phyloP scores from a whole-genome alignment of 305 asterid genomes.

The Fraxinus nigra region DNA sequence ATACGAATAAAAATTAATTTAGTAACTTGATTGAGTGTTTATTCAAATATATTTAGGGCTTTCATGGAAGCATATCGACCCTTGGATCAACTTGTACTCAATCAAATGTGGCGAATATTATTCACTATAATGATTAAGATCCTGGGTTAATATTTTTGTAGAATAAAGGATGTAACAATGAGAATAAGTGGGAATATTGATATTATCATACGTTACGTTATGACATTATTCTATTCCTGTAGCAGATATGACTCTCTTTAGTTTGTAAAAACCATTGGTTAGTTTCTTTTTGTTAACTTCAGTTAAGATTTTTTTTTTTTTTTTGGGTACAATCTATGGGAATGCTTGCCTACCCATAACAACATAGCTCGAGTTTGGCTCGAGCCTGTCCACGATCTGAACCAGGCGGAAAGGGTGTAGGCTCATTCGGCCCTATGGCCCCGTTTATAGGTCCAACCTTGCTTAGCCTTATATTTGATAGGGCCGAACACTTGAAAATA shows the following conservation, averaged over 20 bases:
- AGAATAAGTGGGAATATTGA: conserved; percentile 34
- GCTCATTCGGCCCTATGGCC: too few relatives aligned
- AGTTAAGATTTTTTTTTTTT: too few relatives aligned
- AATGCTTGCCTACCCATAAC: too few relatives aligned
- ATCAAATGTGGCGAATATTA: conserved; percentile 26
- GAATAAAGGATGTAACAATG: conserved; percentile 35
- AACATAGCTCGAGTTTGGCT: too few relatives aligned
- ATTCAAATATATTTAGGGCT: conserved; percentile 30
- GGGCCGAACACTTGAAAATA: neutral
- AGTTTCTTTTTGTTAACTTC: too few relatives aligned
- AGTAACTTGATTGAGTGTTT: conserved; percentile 17
- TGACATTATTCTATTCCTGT: too few relatives aligned
- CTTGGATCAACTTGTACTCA: conserved; percentile 26
- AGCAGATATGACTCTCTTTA: too few relatives aligned
- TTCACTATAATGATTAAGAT: conserved; percentile 3
- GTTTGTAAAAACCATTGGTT: too few relatives aligned
- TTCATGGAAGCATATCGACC: conserved; percentile 24
- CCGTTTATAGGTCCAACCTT: neutral
- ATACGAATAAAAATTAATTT: neutral
- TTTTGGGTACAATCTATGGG: too few relatives aligned
- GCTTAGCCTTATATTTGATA: neutral
- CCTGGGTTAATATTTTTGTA: conserved; percentile 10
- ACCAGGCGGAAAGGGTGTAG: too few relatives aligned
- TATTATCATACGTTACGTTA: too few relatives aligned
- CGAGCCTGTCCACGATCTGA: too few relatives aligned